phyloP scores from a whole-genome alignment of 805 yeast genomes.

The Candida adriatica region DNA sequence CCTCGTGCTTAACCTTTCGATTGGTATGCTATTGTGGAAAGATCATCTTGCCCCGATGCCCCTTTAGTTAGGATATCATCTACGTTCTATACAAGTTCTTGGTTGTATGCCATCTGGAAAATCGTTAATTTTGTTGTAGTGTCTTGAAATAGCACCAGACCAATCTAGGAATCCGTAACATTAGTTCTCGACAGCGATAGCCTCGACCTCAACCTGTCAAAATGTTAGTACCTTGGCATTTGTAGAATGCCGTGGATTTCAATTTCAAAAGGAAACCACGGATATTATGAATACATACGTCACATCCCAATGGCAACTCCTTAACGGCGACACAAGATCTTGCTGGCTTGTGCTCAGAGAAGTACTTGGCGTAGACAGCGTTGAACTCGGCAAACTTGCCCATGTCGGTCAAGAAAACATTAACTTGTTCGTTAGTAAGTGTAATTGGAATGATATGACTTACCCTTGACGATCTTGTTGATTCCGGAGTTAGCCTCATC shows the following conservation, averaged over 20 bases:
- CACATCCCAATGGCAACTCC: slow-evolving; percentile 82
- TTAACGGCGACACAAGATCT: slow-evolving; percentile 97
- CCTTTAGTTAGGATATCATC: too few relatives aligned
- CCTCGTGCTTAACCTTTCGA: too few relatives aligned
- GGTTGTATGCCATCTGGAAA: too few relatives aligned
- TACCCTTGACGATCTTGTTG: slow-evolving; percentile 76
- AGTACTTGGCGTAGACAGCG: slow-evolving; percentile 72
- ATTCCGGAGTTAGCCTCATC: slow-evolving; percentile 81
- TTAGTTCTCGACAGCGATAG: slow-evolving; percentile 68
- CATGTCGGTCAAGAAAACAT: slow-evolving; percentile 89
- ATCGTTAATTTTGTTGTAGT: too few relatives aligned
- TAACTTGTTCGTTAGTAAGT: slow-evolving; percentile 28
- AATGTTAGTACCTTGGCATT: slow-evolving; percentile 6
- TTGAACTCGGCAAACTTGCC: slow-evolving; percentile 78
- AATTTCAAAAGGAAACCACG: not conserved
- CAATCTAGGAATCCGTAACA: too few relatives aligned
- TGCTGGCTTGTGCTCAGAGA: slow-evolving; percentile 80
- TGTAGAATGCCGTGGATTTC: not conserved
- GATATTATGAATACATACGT: slow-evolving; percentile 26
- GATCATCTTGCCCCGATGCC: too few relatives aligned
- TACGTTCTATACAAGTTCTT: too few relatives aligned
- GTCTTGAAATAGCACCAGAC: too few relatives aligned
- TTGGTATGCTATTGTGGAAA: too few relatives aligned
- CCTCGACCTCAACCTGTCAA: slow-evolving; percentile 72
- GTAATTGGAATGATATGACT: slow-evolving; percentile 4